Evolutionary conservation across 139 green algal species (phyloP).

Genomic region (Coelastrella sp.): DNA sequence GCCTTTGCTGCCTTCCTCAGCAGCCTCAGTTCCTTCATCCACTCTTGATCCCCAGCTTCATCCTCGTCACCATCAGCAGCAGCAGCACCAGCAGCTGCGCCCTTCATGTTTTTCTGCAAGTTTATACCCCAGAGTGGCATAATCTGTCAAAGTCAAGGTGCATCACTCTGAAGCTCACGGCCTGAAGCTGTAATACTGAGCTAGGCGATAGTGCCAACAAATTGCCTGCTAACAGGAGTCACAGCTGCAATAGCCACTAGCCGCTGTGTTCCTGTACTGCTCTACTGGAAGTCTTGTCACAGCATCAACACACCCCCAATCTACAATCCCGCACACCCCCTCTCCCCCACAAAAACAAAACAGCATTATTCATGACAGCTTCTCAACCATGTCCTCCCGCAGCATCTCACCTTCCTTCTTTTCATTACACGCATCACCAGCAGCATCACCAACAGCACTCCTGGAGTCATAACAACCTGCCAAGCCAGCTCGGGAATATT

Average conservation of each 20-base stretch:
- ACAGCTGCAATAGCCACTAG: not conserved
- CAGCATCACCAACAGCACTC: not conserved
- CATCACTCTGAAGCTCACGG: too few species aligned
- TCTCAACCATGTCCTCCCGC: not conserved
- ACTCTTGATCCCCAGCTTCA: not conserved
- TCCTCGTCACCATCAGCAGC: not conserved
- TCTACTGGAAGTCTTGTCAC: not conserved
- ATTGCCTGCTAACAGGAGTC: too few species aligned
- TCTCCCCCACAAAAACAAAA: too few species aligned
- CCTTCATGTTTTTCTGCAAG: too few species aligned
- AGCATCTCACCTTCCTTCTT: not conserved
- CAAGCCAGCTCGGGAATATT: constrained; percentile 4
- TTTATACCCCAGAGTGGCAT: too few species aligned
- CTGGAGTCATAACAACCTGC: not conserved
- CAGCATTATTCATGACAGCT: not conserved
- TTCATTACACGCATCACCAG: not conserved
- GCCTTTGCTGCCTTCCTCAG: not conserved
- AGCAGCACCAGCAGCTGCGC: too few species aligned
- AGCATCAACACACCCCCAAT: not conserved
- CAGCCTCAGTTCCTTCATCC: not conserved
- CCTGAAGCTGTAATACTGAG: too few species aligned
- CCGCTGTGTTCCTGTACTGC: not conserved
- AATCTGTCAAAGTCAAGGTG: too few species aligned
- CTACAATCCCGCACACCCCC: too few species aligned
- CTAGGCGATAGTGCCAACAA: too few species aligned